These are phyloP conservation scores for Oldenlandia corymbosa DNA, from an alignment of 257 asterid species.

Conservation along the genomic window DNA sequence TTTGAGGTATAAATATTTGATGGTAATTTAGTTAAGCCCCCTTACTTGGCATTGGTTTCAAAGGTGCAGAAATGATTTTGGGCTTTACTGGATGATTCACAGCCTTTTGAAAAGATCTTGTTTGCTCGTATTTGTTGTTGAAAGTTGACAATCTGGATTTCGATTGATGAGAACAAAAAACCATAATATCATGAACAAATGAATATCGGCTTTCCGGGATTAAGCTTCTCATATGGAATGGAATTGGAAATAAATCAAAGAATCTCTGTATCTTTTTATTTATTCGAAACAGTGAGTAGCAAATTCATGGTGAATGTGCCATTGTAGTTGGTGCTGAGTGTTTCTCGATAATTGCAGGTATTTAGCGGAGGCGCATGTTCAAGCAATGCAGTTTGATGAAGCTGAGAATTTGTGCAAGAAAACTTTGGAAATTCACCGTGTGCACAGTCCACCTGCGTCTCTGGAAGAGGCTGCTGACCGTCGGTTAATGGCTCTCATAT, in stretches of 20 bases:
- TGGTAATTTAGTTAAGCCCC: too few species aligned
- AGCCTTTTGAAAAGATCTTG: background rate
- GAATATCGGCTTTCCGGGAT: background rate
- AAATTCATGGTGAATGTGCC: background rate
- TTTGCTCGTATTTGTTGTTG: background rate
- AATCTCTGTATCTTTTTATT: background rate
- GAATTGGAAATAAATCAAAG: too few species aligned
- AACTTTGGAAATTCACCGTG: slow-evolving; percentile 96
- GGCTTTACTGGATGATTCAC: background rate
- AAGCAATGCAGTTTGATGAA: slow-evolving; percentile 94
- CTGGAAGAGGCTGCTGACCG: slow-evolving; percentile 99
- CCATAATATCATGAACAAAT: background rate
- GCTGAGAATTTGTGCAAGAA: slow-evolving; percentile 79
- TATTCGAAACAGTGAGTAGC: too few species aligned
- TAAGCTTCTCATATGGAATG: background rate
- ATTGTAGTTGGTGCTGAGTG: slow-evolving; percentile 10
- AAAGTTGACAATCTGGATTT: background rate
- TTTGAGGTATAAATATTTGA: too few species aligned
- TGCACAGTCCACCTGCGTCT: slow-evolving; percentile 97
- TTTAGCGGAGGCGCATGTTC: slow-evolving; percentile 97
- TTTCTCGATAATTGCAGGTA: slow-evolving; percentile 40
- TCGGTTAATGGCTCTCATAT: slow-evolving; percentile 92
- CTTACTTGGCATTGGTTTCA: too few species aligned
- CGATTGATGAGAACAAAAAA: background rate
- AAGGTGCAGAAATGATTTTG: background rate